Conservation (phyloP, 768 basidiomycete species). For the Termitomyces bulborhizus region DNA sequence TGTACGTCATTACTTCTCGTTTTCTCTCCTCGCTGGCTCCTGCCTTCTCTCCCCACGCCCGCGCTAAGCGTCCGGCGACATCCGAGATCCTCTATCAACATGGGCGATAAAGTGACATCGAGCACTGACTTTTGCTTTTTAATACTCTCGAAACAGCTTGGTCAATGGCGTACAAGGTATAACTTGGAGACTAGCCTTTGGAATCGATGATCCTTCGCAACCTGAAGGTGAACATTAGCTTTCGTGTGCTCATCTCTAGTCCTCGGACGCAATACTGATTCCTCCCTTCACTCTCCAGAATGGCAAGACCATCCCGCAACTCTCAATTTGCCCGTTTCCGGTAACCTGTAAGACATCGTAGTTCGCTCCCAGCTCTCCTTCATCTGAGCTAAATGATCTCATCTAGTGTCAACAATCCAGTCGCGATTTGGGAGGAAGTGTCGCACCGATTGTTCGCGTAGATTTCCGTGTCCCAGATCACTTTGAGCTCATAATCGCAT, state of each 20-base stretch:
- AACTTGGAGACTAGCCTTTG: constrained; percentile 60
- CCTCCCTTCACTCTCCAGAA: constrained; percentile 25
- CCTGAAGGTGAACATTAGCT: constrained; percentile 42
- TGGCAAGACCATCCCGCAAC: constrained; percentile 55
- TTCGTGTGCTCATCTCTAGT: neutral
- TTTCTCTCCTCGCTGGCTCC: neutral
- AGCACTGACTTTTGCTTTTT: constrained; percentile 1
- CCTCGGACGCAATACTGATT: neutral
- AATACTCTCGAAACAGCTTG: constrained; percentile 24
- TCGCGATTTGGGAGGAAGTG: constrained; percentile 46
- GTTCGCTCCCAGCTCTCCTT: neutral
- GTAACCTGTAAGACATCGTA: constrained; percentile 37
- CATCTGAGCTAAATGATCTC: constrained; percentile 11
- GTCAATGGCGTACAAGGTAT: constrained; percentile 56
- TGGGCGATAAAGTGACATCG: neutral
- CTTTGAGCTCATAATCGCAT: neutral
- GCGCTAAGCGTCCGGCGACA: constrained; percentile 7
- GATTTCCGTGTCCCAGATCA: constrained; percentile 5
- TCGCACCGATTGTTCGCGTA: constrained; percentile 22
- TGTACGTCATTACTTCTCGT: constrained; percentile 30
- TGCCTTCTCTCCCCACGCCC: constrained; percentile 12
- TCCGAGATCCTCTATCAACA: constrained; percentile 8
- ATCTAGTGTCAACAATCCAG: constrained; percentile 50
- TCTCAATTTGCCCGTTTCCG: constrained; percentile 44
- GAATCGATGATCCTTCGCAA: constrained; percentile 40